Evolutionary conservation across 1,284 basidiomycete species (phyloP).

Genomic region (Thelephora terrestris): DNA sequence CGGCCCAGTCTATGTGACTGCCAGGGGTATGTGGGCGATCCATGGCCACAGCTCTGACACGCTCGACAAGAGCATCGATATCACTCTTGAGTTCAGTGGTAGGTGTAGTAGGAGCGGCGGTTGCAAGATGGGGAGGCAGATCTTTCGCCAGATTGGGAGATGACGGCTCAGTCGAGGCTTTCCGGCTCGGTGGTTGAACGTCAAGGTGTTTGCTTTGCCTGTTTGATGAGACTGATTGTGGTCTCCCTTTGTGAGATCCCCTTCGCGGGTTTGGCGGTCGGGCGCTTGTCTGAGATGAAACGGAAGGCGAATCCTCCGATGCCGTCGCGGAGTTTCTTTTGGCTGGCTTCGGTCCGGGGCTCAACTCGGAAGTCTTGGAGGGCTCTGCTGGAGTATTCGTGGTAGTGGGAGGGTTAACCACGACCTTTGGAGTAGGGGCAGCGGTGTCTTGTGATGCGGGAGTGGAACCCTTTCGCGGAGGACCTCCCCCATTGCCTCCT

Average conservation of each 20-base stretch:
- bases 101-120: conserved; percentile 19
- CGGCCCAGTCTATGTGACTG: conserved; percentile 78
- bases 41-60: conserved; percentile 59
- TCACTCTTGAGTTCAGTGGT: conserved; percentile 43
- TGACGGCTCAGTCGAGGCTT: conserved; percentile 13
- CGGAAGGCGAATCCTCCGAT: background rate
- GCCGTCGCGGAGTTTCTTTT: conserved; percentile 10
- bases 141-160: conserved; percentile 33
- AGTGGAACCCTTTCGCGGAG: background rate
- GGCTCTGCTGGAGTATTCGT: conserved; percentile 10
- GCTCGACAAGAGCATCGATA: conserved; percentile 63
- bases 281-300: conserved; percentile 9
- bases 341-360: background rate
- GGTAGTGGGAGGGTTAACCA: conserved; percentile 10
- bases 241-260: conserved; percentile 17
- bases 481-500: conserved; percentile 17
- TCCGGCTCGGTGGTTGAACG: conserved; percentile 8
- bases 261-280: conserved; percentile 18
- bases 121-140: conserved; percentile 46
- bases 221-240: conserved; percentile 5
- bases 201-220: conserved; percentile 15
- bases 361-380: conserved; percentile 9
- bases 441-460: conserved; percentile 2
- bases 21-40: conserved; percentile 62
- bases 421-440: conserved; percentile 10